Conservation (phyloP, 176 grass and related monocot species). For the Poa annua region DNA sequence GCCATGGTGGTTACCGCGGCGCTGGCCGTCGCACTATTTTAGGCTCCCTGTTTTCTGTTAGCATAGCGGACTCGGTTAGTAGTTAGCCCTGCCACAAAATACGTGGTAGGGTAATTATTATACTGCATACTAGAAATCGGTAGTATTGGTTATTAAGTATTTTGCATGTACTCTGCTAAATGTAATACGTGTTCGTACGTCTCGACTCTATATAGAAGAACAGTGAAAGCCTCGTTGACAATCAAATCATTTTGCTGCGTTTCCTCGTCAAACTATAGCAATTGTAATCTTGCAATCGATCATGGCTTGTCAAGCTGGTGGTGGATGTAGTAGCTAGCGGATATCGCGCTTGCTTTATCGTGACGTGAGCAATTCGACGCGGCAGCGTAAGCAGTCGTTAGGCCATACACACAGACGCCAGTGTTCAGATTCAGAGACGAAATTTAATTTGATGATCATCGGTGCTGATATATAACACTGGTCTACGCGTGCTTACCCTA, state of each 20-base stretch:
- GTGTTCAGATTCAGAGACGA: too few species aligned
- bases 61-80: neutral
- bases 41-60: neutral
- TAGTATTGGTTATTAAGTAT: neutral
- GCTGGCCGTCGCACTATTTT: constrained; percentile 21
- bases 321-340: neutral
- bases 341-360: too few species aligned
- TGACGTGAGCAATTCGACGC: constrained; percentile 40
- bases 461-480: too few species aligned
- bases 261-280: neutral
- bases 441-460: too few species aligned
- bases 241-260: neutral
- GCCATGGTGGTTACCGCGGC: neutral
- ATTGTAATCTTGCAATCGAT: neutral
- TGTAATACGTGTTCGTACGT: neutral
- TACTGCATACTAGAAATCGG: too few species aligned
- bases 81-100: neutral
- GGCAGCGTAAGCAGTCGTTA: constrained; percentile 22
- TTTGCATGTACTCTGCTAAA: neutral
- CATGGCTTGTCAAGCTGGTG: neutral
- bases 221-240: neutral
- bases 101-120: neutral
- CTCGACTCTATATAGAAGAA: neutral
- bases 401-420: too few species aligned
- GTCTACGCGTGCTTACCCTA: too few species aligned